Conservation (phyloP, 768 basidiomycete genomes). For the Dacryopinax primogenitus region DNA sequence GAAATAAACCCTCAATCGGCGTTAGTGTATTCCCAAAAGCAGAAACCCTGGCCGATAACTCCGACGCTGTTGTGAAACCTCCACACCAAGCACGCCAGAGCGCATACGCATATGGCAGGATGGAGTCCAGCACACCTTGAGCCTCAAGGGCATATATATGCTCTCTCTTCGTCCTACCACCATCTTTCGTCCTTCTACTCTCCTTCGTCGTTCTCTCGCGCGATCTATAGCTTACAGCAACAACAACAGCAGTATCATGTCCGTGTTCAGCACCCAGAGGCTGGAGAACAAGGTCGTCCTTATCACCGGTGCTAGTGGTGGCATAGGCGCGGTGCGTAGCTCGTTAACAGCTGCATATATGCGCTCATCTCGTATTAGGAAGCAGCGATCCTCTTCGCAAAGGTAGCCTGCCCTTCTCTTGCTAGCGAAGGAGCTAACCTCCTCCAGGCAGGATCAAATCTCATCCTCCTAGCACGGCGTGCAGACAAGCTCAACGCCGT, state of each 20-base stretch:
- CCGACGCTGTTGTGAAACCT: too few relatives aligned
- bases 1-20: too few relatives aligned
- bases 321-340: constrained; percentile 68
- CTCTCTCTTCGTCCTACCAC: neutral
- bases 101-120: too few relatives aligned
- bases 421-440: neutral
- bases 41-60: too few relatives aligned
- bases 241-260: constrained; percentile 19
- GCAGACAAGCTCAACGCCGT: constrained; percentile 59
- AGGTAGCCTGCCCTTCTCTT: constrained; percentile 32
- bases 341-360: neutral
- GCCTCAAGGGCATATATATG: neutral
- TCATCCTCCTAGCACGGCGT: constrained; percentile 74
- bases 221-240: neutral
- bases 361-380: too few relatives aligned
- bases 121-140: too few relatives aligned
- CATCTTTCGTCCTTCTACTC: neutral
- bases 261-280: constrained; percentile 67
- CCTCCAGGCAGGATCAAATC: constrained; percentile 65
- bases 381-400: constrained; percentile 79
- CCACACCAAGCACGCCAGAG: too few relatives aligned
- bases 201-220: neutral
- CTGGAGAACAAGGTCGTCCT: constrained; percentile 76
- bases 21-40: too few relatives aligned
- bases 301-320: constrained; percentile 78